Base-by-base conservation (phyloP, 2,329 filamentous ascomycete species). In the Exophiala mesophila region DNA sequence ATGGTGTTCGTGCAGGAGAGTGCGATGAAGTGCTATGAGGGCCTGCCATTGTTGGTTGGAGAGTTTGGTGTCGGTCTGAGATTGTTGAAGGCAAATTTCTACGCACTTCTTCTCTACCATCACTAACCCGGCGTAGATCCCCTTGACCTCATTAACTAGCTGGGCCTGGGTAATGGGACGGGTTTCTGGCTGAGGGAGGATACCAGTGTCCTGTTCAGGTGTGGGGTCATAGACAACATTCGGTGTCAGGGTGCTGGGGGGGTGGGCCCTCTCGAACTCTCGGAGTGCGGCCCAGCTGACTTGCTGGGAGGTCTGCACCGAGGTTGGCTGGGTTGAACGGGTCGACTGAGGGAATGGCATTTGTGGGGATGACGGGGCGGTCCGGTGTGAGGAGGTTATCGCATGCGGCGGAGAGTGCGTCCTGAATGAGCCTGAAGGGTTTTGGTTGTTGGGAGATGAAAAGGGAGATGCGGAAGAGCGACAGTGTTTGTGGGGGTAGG, bases 61-160 rank as follows among this genome's bases (percentile, higher is more conserved):
- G 3, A 80, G 55, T 32, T 65, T 63, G 12, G 80, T 76, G 0
- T 77, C 72, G 6, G 69, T 67, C 18, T 70, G 65, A 5, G 69
- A 68, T 53, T 81, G 76, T 34, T 75, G 71, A 32, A 77, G 80
- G 53, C 90, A 85, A 1, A 94, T 82, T 40, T 94, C 83, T 0
- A 94, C 89, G 55, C 88, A 90, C 54, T 92, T 88, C 17, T 77
- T 79, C 59, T 97, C 90, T 0, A 95, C 85, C 46, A 51, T 51
- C 6, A 50, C 52, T 4, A 55, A 47, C 2, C 53, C 53, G 3
- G 50, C 51, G 30, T 54, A 55, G 2, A 56, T 92, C 0, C 81
- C 81, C 44, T 88, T 88, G 0, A 94, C 84, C 55, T 95, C 88
- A 1, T 80, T 79, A 0, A 87, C 78, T 0, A 95, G 71, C 53